phyloP scores from a whole-genome alignment of 371 early-diverging fungal species.

The Mortierella sp. region DNA sequence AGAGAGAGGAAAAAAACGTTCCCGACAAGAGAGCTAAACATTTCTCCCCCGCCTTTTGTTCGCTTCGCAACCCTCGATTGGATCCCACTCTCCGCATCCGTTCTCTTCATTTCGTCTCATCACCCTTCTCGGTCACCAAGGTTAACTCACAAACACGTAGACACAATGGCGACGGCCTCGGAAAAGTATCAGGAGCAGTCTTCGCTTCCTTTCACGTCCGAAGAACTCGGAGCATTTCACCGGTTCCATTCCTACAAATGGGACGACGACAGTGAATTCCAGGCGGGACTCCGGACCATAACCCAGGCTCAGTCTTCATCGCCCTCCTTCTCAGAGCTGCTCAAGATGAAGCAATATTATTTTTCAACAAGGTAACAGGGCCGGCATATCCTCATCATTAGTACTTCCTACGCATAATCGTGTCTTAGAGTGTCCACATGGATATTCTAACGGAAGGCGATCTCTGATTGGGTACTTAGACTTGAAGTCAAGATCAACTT shows the following conservation, averaged over 20 bases:
- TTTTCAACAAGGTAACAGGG: slow-evolving; percentile 56
- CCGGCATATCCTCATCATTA: neutral
- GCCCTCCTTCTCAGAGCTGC: slow-evolving; percentile 42
- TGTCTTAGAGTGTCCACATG: too few relatives aligned
- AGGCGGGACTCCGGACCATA: slow-evolving; percentile 58
- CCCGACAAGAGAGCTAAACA: too few relatives aligned
- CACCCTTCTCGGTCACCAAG: too few relatives aligned
- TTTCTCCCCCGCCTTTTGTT: too few relatives aligned
- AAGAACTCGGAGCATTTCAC: slow-evolving; percentile 43
- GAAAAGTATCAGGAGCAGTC: slow-evolving; percentile 22
- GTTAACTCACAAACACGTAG: neutral
- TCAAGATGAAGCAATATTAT: slow-evolving; percentile 69
- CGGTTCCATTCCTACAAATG: slow-evolving; percentile 60
- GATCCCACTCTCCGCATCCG: too few relatives aligned
- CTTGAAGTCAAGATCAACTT: slow-evolving; percentile 59
- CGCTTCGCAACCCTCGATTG: too few relatives aligned
- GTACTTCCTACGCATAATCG: too few relatives aligned
- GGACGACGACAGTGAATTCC: slow-evolving; percentile 61
- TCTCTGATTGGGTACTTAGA: slow-evolving; percentile 24
- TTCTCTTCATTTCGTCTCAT: too few relatives aligned
- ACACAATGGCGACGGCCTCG: slow-evolving; percentile 4
- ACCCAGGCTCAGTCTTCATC: slow-evolving; percentile 26
- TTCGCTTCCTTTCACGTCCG: slow-evolving; percentile 20
- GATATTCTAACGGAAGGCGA: neutral
- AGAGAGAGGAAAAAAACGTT: too few relatives aligned